These are phyloP conservation scores for Diaporthe sp. DNA, from an alignment of 2,329 filamentous ascomycete species.

Conservation along the genomic window DNA sequence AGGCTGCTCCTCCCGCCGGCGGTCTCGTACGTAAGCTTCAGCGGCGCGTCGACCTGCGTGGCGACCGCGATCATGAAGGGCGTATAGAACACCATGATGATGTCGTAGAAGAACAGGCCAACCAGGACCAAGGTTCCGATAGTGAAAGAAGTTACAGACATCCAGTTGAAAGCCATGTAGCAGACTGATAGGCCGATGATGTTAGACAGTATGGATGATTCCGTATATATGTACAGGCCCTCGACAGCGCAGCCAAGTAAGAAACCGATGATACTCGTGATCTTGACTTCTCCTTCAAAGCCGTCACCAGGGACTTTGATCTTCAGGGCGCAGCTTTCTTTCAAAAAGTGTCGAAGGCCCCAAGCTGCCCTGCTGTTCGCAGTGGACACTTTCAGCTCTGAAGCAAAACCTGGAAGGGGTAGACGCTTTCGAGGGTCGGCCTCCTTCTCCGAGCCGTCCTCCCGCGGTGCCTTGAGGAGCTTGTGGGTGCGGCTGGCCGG, in stretches of 20 bases:
- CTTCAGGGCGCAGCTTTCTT: slow-evolving; percentile 62
- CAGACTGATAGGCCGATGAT: slow-evolving; percentile 88
- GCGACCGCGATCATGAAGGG: slow-evolving; percentile 90
- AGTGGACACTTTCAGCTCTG: slow-evolving; percentile 37
- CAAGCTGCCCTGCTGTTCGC: slow-evolving; percentile 51
- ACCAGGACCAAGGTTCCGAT: slow-evolving; percentile 82
- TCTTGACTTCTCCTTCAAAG: slow-evolving; percentile 60
- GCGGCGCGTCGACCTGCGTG: slow-evolving; percentile 88
- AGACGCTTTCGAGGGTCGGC: slow-evolving; percentile 45
- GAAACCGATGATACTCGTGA: slow-evolving; percentile 68
- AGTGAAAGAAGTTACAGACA: slow-evolving; percentile 89
- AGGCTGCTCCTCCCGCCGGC: slow-evolving; percentile 76
- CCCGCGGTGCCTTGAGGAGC: slow-evolving; percentile 39
- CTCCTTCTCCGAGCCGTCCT: slow-evolving; percentile 39
- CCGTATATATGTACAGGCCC: slow-evolving; percentile 75
- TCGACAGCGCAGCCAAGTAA: slow-evolving; percentile 64
- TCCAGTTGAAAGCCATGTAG: slow-evolving; percentile 82
- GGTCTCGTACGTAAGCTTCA: slow-evolving; percentile 83
- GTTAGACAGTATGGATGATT: slow-evolving; percentile 75
- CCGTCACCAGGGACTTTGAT: slow-evolving; percentile 62
- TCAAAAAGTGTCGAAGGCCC: slow-evolving; percentile 61
- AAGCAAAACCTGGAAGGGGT: slow-evolving; percentile 35
- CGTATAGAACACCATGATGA: slow-evolving; percentile 91
- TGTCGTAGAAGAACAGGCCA: slow-evolving; percentile 93
- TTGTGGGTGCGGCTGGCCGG: slow-evolving; percentile 51